Conservation (phyloP, 2,329 filamentous ascomycete genomes). For the Neobulgaria alba region DNA sequence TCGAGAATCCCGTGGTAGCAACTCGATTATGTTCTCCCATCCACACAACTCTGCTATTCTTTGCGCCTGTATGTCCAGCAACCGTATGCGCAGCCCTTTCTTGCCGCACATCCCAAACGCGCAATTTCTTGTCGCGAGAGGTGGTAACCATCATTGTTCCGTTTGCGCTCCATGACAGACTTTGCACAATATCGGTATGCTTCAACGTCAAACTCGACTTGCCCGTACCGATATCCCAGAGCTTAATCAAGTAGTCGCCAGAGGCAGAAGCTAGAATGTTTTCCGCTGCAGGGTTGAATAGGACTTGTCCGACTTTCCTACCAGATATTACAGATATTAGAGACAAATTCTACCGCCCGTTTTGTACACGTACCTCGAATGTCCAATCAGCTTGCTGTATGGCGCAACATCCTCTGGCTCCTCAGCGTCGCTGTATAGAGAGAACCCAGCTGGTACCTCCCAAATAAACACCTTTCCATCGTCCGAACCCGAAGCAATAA, state of each 20-base stretch:
- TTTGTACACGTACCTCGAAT: conserved; percentile 74
- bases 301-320: conserved; percentile 94
- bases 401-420: conserved; percentile 76
- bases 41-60: conserved; percentile 96
- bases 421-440: conserved; percentile 75
- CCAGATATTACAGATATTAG: conserved; percentile 26
- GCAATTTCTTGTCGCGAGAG: conserved; percentile 94
- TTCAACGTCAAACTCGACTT: conserved; percentile 68
- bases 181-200: conserved; percentile 89
- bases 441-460: conserved; percentile 85
- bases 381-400: conserved; percentile 72
- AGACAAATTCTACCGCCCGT: too few relatives aligned
- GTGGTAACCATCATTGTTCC: conserved; percentile 84
- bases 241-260: conserved; percentile 87
- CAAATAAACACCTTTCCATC: conserved; percentile 97
- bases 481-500: conserved; percentile 90
- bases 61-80: conserved; percentile 80
- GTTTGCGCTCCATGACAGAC: conserved; percentile 88
- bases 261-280: conserved; percentile 93
- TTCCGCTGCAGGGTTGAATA: conserved; percentile 94
- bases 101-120: conserved; percentile 95
- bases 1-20: conserved; percentile 93
- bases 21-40: conserved; percentile 94
- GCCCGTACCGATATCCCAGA: conserved; percentile 86
- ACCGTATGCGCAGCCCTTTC: conserved; percentile 80